These are phyloP conservation scores for Combretum micranthum DNA, from an alignment of 345 rosid genomes.

Conservation along the genomic window DNA sequence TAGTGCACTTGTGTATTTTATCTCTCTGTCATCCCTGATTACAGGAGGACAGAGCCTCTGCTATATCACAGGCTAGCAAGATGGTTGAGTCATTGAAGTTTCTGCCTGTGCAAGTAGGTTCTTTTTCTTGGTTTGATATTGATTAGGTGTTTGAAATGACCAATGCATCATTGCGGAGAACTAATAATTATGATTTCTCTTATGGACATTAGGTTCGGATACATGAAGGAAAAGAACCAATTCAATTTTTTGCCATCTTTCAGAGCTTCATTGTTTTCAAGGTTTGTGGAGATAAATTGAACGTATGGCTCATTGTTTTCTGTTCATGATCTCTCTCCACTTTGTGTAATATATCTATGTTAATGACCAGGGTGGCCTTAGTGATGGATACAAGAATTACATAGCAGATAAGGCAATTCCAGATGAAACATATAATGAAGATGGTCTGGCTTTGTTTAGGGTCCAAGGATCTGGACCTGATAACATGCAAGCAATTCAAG, in stretches of 20 bases:
- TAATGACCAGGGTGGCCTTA: slow-evolving; percentile 74
- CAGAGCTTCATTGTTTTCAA: slow-evolving; percentile 86
- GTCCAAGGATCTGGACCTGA: slow-evolving; percentile 98
- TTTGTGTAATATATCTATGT: neutral
- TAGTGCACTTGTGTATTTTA: neutral
- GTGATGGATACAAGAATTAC: slow-evolving; percentile 75
- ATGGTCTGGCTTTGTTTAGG: slow-evolving; percentile 77
- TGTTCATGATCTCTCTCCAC: too few relatives aligned
- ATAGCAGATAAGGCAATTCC: slow-evolving; percentile 68
- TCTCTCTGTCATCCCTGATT: neutral
- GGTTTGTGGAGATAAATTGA: slow-evolving; percentile 37
- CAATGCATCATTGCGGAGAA: slow-evolving; percentile 3
- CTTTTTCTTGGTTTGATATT: slow-evolving; percentile 8
- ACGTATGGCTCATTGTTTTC: too few relatives aligned
- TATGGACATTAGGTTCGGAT: slow-evolving; percentile 54
- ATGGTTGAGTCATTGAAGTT: slow-evolving; percentile 91
- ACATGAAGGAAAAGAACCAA: slow-evolving; percentile 87
- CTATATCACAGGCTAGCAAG: slow-evolving; percentile 67
- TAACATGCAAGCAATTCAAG: slow-evolving; percentile 98
- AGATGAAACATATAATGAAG: slow-evolving; percentile 70
- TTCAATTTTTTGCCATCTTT: slow-evolving; percentile 81
- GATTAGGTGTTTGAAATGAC: slow-evolving; percentile 4
- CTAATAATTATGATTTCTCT: slow-evolving; percentile 14
- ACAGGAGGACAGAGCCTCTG: slow-evolving; percentile 83
- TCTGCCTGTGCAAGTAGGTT: slow-evolving; percentile 66